These are phyloP conservation scores for Abelmoschus esculentus DNA, from an alignment of 345 rosid species.

Conservation along the genomic window DNA sequence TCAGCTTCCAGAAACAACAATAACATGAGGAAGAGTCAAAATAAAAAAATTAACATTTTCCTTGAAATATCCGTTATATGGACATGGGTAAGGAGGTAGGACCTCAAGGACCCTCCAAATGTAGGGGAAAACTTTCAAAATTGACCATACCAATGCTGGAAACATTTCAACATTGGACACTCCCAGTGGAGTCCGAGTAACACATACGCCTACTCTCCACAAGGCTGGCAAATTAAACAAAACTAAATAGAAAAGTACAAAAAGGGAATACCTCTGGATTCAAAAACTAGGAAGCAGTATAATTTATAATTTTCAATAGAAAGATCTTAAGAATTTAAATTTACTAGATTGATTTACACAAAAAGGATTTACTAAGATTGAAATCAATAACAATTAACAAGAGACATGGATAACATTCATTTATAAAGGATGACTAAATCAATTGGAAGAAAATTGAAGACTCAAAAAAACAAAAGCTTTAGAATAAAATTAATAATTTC, in stretches of 20 bases:
- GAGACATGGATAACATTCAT: background rate
- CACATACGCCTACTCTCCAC: background rate
- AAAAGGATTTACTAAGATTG: background rate
- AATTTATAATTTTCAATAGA: background rate
- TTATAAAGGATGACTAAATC: constrained; percentile 1
- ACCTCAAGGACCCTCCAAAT: too few species aligned
- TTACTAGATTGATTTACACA: background rate
- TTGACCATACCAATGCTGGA: too few species aligned
- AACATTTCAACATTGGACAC: too few species aligned
- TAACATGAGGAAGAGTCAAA: constrained; percentile 6
- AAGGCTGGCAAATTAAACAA: background rate
- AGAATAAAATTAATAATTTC: background rate
- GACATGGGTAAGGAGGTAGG: too few species aligned
- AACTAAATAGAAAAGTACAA: background rate
- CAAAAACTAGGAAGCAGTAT: background rate
- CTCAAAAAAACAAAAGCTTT: background rate
- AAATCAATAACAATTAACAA: background rate
- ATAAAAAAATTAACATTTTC: background rate
- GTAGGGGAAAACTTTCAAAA: too few species aligned
- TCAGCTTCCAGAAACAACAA: constrained; percentile 6
- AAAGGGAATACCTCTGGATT: background rate
- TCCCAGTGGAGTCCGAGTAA: background rate
- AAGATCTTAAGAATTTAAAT: background rate
- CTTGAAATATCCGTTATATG: too few species aligned
- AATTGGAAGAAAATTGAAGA: background rate